These are phyloP conservation scores for Cutaneotrichosporon spelunceum DNA, from an alignment of 1,284 basidiomycete species.

Conservation along the genomic window DNA sequence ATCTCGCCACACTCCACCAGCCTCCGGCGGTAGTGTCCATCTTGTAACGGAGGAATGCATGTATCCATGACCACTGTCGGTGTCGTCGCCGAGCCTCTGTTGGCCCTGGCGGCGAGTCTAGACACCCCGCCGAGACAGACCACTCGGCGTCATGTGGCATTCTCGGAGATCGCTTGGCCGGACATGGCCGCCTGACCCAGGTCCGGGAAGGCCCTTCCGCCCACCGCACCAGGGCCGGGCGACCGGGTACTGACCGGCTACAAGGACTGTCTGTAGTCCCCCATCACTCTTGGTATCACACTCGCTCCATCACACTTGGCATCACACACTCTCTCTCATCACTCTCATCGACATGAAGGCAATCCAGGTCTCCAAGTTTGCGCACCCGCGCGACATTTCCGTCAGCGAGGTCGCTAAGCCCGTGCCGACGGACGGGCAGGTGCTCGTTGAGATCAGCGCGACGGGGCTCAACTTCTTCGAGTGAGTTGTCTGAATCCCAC, in stretches of 20 bases:
- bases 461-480: constrained; percentile 48
- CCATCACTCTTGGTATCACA: too few relatives aligned
- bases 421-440: constrained; percentile 58
- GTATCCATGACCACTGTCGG: not conserved
- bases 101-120: too few relatives aligned
- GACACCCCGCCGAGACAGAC: too few relatives aligned
- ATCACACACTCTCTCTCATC: not conserved
- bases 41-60: not conserved
- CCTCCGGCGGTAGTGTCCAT: not conserved
- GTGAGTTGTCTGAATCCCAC: constrained; percentile 32
- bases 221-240: too few relatives aligned
- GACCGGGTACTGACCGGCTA: too few relatives aligned
- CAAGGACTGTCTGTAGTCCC: not conserved
- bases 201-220: too few relatives aligned
- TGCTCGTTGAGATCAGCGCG: constrained; percentile 74
- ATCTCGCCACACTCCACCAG: not conserved
- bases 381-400: constrained; percentile 68
- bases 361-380: constrained; percentile 68
- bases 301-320: not conserved
- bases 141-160: too few relatives aligned
- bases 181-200: too few relatives aligned
- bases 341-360: constrained; percentile 68
- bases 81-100: too few relatives aligned
- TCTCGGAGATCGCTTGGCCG: too few relatives aligned
- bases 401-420: constrained; percentile 64